phyloP scores from a whole-genome alignment of 2,329 filamentous ascomycete species.

The Aspergillus fructus region DNA sequence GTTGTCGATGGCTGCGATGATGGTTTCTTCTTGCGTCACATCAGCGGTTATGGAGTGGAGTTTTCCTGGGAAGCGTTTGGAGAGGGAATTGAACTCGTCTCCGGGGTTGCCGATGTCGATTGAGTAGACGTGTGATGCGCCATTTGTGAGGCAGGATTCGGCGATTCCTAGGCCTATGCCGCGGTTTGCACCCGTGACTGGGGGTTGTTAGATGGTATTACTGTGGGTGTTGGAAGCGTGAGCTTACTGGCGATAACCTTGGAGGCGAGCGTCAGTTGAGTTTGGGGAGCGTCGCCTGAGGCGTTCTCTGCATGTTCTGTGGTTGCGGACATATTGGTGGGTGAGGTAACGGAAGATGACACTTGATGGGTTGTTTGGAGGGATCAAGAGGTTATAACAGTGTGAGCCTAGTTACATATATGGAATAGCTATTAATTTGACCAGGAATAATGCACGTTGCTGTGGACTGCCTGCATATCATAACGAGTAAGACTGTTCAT shows the following conservation, averaged over 20 bases:
- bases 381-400: neutral
- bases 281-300: slow-evolving; percentile 17
- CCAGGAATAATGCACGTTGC: neutral
- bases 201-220: neutral
- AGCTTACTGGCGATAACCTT: slow-evolving; percentile 36
- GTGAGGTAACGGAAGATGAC: neutral
- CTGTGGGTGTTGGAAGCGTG: neutral
- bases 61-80: slow-evolving; percentile 39
- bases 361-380: neutral
- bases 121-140: slow-evolving; percentile 45
- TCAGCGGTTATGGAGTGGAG: slow-evolving; percentile 46
- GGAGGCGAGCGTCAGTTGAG: slow-evolving; percentile 27
- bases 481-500: neutral
- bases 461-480: neutral
- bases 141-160: slow-evolving; percentile 49
- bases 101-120: slow-evolving; percentile 44
- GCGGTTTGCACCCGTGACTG: slow-evolving; percentile 29
- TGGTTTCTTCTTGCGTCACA: slow-evolving; percentile 49
- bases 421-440: neutral
- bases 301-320: neutral
- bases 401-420: neutral
- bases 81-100: slow-evolving; percentile 17
- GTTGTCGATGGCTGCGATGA: slow-evolving; percentile 45
- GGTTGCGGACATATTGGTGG: slow-evolving; percentile 2
- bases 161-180: slow-evolving; percentile 45